Evolutionary conservation across 116 monocot genomes (phyloP).

Genomic region (Posidonia oceanica): DNA sequence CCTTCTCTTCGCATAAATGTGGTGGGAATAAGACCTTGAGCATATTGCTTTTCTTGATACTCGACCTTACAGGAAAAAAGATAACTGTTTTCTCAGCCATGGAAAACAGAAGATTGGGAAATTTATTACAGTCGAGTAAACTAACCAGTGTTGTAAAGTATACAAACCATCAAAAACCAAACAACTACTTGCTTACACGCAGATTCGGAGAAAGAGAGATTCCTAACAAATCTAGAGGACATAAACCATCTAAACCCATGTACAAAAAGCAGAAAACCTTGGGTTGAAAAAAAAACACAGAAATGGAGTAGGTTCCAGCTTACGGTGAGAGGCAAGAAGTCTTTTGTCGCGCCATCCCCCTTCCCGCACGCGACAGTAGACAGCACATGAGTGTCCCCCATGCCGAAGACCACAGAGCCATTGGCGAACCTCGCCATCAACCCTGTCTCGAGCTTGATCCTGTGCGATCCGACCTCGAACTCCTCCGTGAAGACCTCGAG

Average conservation of each 20-base stretch:
- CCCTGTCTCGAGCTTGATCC: constrained; percentile 73
- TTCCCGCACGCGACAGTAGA: constrained; percentile 61
- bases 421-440: constrained; percentile 85
- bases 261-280: background rate
- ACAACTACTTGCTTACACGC: too few relatives aligned
- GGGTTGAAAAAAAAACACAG: background rate
- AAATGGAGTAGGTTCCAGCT: background rate
- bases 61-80: constrained; percentile 52
- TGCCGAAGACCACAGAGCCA: constrained; percentile 57
- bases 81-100: background rate
- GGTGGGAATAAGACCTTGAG: constrained; percentile 86
- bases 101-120: too few relatives aligned
- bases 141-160: too few relatives aligned
- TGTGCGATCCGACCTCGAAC: constrained; percentile 70
- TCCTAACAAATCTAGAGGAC: too few relatives aligned
- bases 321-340: constrained; percentile 96
- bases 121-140: too few relatives aligned
- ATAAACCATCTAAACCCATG: too few relatives aligned
- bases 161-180: too few relatives aligned
- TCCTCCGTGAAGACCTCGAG: constrained; percentile 73
- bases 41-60: constrained; percentile 97
- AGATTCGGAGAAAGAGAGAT: too few relatives aligned
- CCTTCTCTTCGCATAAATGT: constrained; percentile 96
- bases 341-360: constrained; percentile 38
- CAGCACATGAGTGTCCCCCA: constrained; percentile 81